Evolutionary conservation across 2,329 filamentous ascomycete species (phyloP).

Genomic region (Sclerotinia subarctica): DNA sequence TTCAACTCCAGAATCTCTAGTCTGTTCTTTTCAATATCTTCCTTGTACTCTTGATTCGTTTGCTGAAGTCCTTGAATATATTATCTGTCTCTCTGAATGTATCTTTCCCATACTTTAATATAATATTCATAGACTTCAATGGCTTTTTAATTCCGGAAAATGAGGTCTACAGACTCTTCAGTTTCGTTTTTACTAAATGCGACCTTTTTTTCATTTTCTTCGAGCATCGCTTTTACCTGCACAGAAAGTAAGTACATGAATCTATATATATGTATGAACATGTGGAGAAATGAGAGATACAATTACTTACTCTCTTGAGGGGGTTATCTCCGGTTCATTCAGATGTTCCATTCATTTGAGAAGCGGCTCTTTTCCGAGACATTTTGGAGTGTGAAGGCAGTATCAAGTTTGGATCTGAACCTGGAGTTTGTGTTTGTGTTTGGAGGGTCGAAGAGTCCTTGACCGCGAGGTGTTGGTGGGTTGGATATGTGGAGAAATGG

Average conservation of each 20-base stretch:
- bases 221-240: neutral
- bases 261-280: neutral
- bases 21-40: neutral
- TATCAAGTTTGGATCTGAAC: too few relatives aligned
- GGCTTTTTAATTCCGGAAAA: neutral
- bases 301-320: neutral
- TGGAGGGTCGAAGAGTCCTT: neutral
- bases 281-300: neutral
- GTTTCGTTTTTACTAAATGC: neutral
- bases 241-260: neutral
- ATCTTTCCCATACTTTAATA: neutral
- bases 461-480: neutral
- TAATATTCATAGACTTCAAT: fast-evolving
- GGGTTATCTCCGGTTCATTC: neutral
- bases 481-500: neutral
- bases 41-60: neutral
- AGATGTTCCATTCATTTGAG: neutral
- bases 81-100: fast-evolving
- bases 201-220: neutral
- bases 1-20: neutral
- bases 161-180: neutral
- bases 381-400: neutral
- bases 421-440: fast-evolving
- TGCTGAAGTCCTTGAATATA: fast-evolving
- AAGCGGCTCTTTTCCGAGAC: neutral